Conservation (phyloP, 169 alveolate genomes). For the Plasmodium blacklocki region DNA sequence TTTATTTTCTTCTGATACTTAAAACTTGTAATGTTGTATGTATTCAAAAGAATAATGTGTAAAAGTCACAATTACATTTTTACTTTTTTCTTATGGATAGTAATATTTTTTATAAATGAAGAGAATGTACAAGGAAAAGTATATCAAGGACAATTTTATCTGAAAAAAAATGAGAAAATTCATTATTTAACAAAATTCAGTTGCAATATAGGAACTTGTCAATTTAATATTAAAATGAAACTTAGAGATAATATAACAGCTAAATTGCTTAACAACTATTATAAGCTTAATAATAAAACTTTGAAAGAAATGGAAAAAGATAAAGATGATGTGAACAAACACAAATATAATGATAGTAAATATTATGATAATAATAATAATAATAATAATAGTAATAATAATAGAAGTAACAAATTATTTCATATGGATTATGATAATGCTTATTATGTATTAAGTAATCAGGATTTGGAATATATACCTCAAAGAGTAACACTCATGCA, state of each 20-base stretch:
- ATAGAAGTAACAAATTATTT: slow-evolving; percentile 16
- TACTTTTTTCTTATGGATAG: slow-evolving; percentile 28
- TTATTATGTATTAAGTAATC: slow-evolving; percentile 45
- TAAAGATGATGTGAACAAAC: not conserved
- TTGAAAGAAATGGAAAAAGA: slow-evolving; percentile 6
- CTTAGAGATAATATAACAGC: slow-evolving; percentile 57
- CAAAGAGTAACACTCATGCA: slow-evolving; percentile 67
- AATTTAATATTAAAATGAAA: slow-evolving; percentile 62
- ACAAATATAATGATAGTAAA: slow-evolving; percentile 56
- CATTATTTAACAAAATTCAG: slow-evolving; percentile 72
- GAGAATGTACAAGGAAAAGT: slow-evolving; percentile 36
- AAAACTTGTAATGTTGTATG: too few species aligned
- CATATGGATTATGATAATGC: slow-evolving; percentile 74
- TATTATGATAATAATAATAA: slow-evolving; percentile 1
- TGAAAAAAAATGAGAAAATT: slow-evolving; percentile 58
- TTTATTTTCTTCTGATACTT: too few species aligned
- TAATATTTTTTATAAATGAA: slow-evolving; percentile 3
- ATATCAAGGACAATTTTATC: slow-evolving; percentile 55
- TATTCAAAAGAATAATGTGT: too few species aligned
- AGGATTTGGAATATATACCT: slow-evolving; percentile 14
- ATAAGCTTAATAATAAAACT: slow-evolving; percentile 18
- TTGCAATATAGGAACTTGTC: slow-evolving; percentile 69
- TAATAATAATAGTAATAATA: not conserved
- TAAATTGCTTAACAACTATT: slow-evolving; percentile 30
- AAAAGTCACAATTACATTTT: too few species aligned